Evolutionary conservation across 2,329 filamentous ascomycete species (phyloP).

Genomic region (Hymenoscyphus fraxineus): DNA sequence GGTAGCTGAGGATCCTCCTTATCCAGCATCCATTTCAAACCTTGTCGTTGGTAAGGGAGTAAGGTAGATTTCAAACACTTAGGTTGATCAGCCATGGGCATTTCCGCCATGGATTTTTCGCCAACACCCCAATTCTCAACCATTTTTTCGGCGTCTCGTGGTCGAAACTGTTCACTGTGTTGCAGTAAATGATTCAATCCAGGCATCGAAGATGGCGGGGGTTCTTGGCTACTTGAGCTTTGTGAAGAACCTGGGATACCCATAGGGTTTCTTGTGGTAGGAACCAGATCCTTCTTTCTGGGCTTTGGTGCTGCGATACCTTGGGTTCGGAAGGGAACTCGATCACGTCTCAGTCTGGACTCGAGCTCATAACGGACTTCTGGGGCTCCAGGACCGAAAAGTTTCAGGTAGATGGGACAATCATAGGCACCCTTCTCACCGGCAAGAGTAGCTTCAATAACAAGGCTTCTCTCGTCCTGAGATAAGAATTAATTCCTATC

Average conservation of each 20-base stretch:
- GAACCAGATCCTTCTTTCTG: slow-evolving; percentile 50
- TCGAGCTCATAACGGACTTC: slow-evolving; percentile 52
- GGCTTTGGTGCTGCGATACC: slow-evolving; percentile 41
- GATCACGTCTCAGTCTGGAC: slow-evolving; percentile 58
- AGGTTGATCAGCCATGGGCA: slow-evolving; percentile 72
- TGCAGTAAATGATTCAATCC: slow-evolving; percentile 55
- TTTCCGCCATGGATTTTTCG: slow-evolving; percentile 64
- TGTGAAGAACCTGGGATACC: slow-evolving; percentile 26
- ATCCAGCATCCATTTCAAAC: slow-evolving; percentile 74
- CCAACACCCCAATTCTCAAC: slow-evolving; percentile 49
- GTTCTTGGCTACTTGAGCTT: slow-evolving; percentile 12
- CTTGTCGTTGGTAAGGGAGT: slow-evolving; percentile 75
- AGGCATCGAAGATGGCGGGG: slow-evolving; percentile 13
- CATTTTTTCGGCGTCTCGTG: slow-evolving; percentile 65
- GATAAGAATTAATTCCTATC: slow-evolving; percentile 24
- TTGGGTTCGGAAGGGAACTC: slow-evolving; percentile 46
- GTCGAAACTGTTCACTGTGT: slow-evolving; percentile 62
- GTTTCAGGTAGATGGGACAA: slow-evolving; percentile 64
- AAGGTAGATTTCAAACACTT: slow-evolving; percentile 60
- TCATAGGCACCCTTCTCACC: slow-evolving; percentile 65
- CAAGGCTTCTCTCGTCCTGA: slow-evolving; percentile 53
- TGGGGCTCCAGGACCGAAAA: slow-evolving; percentile 65
- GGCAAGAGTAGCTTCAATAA: slow-evolving; percentile 66
- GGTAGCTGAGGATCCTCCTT: slow-evolving; percentile 72
- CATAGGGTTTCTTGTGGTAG: slow-evolving; percentile 38